phyloP scores from a whole-genome alignment of 371 early-diverging fungal genomes.

The Mucor indicus region DNA sequence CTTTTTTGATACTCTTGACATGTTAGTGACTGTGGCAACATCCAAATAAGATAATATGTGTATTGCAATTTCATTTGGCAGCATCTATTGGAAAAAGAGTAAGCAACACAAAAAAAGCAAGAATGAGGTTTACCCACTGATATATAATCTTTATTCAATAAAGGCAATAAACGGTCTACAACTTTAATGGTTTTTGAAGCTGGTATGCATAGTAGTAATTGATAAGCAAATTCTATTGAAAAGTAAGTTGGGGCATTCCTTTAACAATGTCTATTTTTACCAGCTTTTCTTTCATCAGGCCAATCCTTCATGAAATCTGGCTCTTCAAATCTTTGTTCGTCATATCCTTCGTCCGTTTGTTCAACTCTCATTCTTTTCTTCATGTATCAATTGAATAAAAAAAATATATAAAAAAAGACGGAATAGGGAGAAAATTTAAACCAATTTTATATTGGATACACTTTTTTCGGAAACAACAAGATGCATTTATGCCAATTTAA shows the following conservation, averaged over 20 bases:
- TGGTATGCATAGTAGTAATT: conserved; percentile 60
- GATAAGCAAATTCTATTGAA: conserved; percentile 63
- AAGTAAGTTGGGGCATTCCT: neutral
- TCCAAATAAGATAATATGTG: conserved; percentile 61
- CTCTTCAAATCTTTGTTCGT: conserved; percentile 56
- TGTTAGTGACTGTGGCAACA: conserved; percentile 38
- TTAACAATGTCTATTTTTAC: conserved; percentile 33
- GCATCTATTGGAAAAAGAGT: conserved; percentile 16
- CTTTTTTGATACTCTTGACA: conserved; percentile 53
- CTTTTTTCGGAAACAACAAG: too few relatives aligned
- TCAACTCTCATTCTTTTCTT: neutral
- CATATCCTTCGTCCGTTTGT: conserved; percentile 62
- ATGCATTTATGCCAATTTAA: too few relatives aligned
- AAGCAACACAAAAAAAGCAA: neutral
- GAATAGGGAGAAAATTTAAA: too few relatives aligned
- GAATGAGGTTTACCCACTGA: conserved; percentile 29
- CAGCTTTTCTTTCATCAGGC: conserved; percentile 66
- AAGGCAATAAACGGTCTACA: conserved; percentile 55
- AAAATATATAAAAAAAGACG: too few relatives aligned
- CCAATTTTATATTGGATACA: too few relatives aligned
- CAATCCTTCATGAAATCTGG: conserved; percentile 47
- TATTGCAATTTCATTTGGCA: conserved; percentile 64
- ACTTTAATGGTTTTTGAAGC: conserved; percentile 52
- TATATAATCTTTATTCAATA: conserved; percentile 62
- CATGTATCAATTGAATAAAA: too few relatives aligned